Conservation (phyloP, 257 asterid species). For the Oldenlandia corymbosa region DNA sequence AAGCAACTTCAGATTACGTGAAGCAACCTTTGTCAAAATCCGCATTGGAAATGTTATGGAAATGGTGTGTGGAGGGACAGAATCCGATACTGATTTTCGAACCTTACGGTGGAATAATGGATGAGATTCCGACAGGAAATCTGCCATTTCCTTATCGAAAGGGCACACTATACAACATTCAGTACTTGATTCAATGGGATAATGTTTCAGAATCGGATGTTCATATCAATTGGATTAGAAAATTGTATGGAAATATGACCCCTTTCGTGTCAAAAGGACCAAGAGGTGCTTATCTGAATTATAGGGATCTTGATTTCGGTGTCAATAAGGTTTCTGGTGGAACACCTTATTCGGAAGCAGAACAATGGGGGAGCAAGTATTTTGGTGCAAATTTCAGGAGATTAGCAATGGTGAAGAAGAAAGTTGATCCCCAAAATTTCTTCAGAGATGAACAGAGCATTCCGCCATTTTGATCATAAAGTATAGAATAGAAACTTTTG, state of each 20-base stretch:
- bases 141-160: constrained; percentile 48
- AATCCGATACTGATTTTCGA: constrained; percentile 31
- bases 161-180: constrained; percentile 35
- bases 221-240: constrained; percentile 32
- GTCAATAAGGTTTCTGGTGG: constrained; percentile 4
- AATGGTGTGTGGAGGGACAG: constrained; percentile 18
- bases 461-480: constrained; percentile 9
- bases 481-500: no score
- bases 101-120: constrained; percentile 54
- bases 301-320: constrained; percentile 57
- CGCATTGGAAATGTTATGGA: constrained; percentile 21
- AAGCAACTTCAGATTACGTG: constrained; percentile 45
- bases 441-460: constrained; percentile 52
- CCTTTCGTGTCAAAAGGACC: constrained; percentile 40
- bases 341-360: constrained; percentile 24
- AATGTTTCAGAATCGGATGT: constrained; percentile 12
- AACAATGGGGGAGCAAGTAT: constrained; percentile 42
- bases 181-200: constrained; percentile 42
- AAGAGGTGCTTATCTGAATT: constrained; percentile 43
- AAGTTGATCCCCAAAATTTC: constrained; percentile 42
- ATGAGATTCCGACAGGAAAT: constrained; percentile 20
- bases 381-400: constrained; percentile 37
- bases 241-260: constrained; percentile 35
- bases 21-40: constrained; percentile 23
- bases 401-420: constrained; percentile 34